Evolutionary conservation across 2,329 filamentous ascomycete genomes (phyloP), one percentile per base, ranked within the genome.

Genomic region (Fusarium phyllophilum): DNA sequence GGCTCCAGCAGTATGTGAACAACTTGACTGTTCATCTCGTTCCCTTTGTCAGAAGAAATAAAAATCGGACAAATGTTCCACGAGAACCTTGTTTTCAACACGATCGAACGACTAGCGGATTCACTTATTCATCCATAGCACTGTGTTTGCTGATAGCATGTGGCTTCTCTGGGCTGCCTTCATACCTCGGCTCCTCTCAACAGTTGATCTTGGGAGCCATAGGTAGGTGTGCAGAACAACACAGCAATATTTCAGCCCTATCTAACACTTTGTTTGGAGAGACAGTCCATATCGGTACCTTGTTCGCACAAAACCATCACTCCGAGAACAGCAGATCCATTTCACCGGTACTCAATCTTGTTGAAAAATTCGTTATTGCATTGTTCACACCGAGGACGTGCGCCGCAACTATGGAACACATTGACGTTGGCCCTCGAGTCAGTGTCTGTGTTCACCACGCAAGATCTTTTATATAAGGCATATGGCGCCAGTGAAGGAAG

Each of bases 41-140:
- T 77, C 73, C 72, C 63, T 78, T 74, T 78, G 74, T 74, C 77
- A 75, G 60, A 75, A 75, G 70, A 77, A 79, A 78, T 79, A 80
- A 79, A 79, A 79, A 78, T 77, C 76, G 72, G 71, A 77, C 74
- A 79, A 76, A 74, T 78, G 73, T 78, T 76, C 68, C 70, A 60
- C 62, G 68, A 75, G 75, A 76, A 74, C 52, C 65, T 70, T 66
- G 59, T 44, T 38, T 59, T 59, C 70, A 42, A 56, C 60, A 55
- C 70, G 57, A 58, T 70, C 58, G 44, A 69, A 73, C 58, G 61
- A 68, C 58, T 72, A 52, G 62, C 62, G 41, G 31, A 69, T 45
- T 46, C 49, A 34, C 64, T 45, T 26, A 52, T 41, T 45, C 57
- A 45, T 61, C 62, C 44, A 58, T 56, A 58, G 48, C 52, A 54